A percentile compares a stretch with the other conserved stretches of the same genome.
phyloP scores from a whole-genome alignment of 495 filamentous ascomycete species.

The Tuber aestivum region DNA sequence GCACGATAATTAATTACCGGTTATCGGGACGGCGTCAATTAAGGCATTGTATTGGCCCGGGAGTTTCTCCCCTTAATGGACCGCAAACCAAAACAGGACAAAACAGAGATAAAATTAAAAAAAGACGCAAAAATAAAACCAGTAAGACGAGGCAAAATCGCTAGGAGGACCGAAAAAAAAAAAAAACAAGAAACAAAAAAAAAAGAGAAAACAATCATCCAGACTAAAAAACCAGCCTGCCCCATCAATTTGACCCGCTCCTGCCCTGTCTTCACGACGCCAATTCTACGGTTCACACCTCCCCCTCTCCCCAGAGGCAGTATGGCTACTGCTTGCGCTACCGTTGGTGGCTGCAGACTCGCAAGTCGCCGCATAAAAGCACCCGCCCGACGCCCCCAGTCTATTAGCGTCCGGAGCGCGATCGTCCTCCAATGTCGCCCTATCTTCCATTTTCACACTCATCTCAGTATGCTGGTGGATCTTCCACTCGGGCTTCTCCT shows the following conservation, averaged over 20 bases:
- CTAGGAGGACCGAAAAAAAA: neutral
- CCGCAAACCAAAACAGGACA: neutral
- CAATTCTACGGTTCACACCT: neutral
- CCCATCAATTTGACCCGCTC: neutral
- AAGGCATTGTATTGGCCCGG: neutral
- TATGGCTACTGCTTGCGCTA: neutral
- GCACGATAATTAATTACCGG: neutral
- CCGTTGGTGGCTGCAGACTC: neutral
- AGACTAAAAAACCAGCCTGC: neutral
- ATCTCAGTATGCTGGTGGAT: neutral
- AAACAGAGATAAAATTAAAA: no score
- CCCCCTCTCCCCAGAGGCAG: neutral
- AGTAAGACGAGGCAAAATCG: no score
- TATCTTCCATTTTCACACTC: neutral
- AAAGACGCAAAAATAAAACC: no score
- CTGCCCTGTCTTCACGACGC: neutral
- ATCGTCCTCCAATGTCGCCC: neutral
- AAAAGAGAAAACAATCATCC: neutral
- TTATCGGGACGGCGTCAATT: neutral
- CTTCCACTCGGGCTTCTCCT: neutral
- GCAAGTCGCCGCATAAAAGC: neutral
- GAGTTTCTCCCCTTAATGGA: neutral
- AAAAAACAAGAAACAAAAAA: neutral
- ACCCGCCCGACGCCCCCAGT: neutral
- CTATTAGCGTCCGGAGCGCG: neutral